Percentiles rank a stretch among this genome's conserved stretches.
Evolutionary conservation across 2,329 filamentous ascomycete genomes (phyloP).

Genomic region (Chalara sp.): DNA sequence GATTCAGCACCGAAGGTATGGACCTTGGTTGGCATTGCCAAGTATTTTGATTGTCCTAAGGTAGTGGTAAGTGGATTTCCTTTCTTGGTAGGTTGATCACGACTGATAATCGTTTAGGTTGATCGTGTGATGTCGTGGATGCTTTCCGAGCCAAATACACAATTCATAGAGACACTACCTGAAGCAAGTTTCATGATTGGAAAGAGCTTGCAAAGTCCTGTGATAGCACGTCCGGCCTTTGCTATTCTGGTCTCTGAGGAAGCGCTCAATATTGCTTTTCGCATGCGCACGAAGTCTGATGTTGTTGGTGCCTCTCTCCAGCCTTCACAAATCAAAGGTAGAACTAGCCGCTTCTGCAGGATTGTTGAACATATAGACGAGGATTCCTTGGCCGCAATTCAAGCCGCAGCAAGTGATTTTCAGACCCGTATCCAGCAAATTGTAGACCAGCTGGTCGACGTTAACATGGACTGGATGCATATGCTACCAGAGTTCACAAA

Average conservation of each 20-base stretch:
- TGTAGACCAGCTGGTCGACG: constrained; percentile 28
- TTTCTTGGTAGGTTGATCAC: background rate
- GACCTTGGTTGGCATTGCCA: constrained; percentile 57
- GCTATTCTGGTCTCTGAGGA: constrained; percentile 56
- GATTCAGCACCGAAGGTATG: constrained; percentile 62
- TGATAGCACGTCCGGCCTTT: constrained; percentile 44
- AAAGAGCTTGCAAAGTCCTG: constrained; percentile 35
- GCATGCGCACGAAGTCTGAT: background rate
- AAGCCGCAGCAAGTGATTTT: constrained; percentile 50
- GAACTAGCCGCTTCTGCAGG: constrained; percentile 37
- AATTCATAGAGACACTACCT: constrained; percentile 57
- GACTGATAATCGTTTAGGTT: constrained; percentile 13
- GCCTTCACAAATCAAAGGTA: background rate
- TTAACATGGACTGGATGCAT: constrained; percentile 32
- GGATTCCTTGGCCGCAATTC: constrained; percentile 47
- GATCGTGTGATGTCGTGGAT: constrained; percentile 53
- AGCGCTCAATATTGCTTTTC: constrained; percentile 34
- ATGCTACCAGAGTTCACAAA: constrained; percentile 24
- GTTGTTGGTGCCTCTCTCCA: background rate
- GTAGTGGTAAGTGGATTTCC: constrained; percentile 32
- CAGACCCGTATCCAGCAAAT: constrained; percentile 37
- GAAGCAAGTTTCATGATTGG: constrained; percentile 55
- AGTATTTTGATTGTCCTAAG: constrained; percentile 45
- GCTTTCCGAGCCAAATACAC: constrained; percentile 42
- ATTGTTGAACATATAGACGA: constrained; percentile 42